Base-by-base conservation (phyloP, 192 early-diverging fungal species). In the Powellomyces hirtus region DNA sequence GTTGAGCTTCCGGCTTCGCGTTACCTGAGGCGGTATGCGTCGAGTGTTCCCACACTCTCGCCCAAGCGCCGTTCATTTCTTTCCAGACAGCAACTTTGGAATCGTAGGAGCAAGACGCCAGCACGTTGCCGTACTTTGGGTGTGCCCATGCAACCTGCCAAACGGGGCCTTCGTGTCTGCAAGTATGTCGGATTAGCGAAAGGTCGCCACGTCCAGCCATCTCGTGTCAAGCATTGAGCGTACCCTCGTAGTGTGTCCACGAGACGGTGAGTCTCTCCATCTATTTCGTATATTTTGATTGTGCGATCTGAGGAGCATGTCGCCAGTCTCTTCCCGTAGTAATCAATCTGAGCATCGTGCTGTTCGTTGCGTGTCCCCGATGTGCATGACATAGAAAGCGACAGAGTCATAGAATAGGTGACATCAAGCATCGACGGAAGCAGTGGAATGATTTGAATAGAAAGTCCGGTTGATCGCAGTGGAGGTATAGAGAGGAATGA, bases 71-170 rank as follows among this genome's bases (percentile, higher is more conserved):
- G 51, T 90, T 87, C 24, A 86, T 89, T 74, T 98, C 97, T 92
- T 69, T 93, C 94, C 95, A 99, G 60, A 99, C 91, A 69, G 94
- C 85, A 36, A 98, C 96, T 40, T 90, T 89, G n/a, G 89, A 86
- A 70, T 99, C 97, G 74, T 97, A 97, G 20, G 93, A 92, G 77
- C 94, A 97, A 26, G 94, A 96, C 16, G 97, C 97, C 22, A 99
- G 80, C 42, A 99, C 89, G 70, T 81, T 90, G 51, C 96, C 96
- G 80, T 92, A 99, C 76, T 96, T 96, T 40, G 97, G 97, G 72
- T 99, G 97, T 14, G 96, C 95, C 97, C 97, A 99, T 18, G 94
- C 83, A 24, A 99, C 91, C 73, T 96, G 95, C 97, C 97, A 99
- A n/a, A 99, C 96, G 2, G 97, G 97, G 24, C 95, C 96, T 49